These are phyloP conservation scores for Pseudocercospora pini-densiflorae DNA, from an alignment of 2,329 filamentous ascomycete genomes.

Conservation along the genomic window DNA sequence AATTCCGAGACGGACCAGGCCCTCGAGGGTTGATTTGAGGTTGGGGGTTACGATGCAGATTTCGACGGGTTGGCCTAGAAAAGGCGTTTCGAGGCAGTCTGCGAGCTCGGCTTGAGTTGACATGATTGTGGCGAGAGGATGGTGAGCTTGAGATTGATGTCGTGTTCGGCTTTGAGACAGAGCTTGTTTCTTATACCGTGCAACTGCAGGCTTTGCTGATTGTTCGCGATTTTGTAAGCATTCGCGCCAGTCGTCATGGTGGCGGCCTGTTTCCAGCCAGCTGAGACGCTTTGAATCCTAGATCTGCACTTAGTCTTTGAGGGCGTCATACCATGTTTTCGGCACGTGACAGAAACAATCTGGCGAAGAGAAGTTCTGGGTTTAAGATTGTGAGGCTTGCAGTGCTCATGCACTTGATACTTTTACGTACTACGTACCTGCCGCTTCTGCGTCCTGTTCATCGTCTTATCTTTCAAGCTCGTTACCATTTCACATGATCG, in stretches of 20 bases:
- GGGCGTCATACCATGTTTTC: background rate
- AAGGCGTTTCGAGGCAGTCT: background rate
- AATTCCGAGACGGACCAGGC: conserved; percentile 14
- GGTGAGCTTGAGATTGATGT: no score
- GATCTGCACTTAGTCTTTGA: background rate
- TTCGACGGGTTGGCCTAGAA: conserved; percentile 13
- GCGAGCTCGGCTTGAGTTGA: background rate
- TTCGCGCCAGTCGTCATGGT: background rate
- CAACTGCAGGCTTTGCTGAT: background rate
- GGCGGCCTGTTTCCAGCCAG: background rate
- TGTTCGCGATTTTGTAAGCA: background rate
- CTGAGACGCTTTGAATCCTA: background rate
- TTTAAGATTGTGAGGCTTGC: background rate
- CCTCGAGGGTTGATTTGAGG: conserved; percentile 6
- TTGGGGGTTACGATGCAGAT: conserved; percentile 19
- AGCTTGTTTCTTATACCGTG: no score
- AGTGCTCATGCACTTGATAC: background rate
- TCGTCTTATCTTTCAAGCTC: background rate
- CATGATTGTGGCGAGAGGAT: no score
- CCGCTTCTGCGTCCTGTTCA: background rate
- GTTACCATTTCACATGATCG: conserved; percentile 67
- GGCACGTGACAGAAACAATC: background rate
- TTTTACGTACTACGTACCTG: background rate
- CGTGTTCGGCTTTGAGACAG: no score
- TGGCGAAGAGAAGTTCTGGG: background rate